Evolutionary conservation across 2,329 filamentous ascomycete genomes (phyloP), one percentile per base, ranked within the genome.

Genomic region (Pseudocercospora vitis): DNA sequence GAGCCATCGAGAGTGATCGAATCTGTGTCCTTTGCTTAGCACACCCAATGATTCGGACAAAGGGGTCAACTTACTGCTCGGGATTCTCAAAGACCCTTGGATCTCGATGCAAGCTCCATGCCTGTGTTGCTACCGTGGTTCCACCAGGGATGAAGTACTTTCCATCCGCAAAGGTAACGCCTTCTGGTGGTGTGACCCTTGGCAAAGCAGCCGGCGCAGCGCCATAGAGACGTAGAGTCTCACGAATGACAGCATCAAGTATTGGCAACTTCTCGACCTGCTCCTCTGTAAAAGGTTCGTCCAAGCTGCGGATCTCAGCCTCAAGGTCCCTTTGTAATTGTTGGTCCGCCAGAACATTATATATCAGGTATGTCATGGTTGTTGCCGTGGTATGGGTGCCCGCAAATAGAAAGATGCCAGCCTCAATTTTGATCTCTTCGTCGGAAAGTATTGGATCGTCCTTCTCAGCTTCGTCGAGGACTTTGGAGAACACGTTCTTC

Each of bases 91-190:
- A 62, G 47, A 76, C 62, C 14, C 19, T 40, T 1, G 57, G 49
- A 40, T 73, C 67, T 29, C 71, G 66, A 50, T 74, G 72, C 39
- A 71, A 58, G 4, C 68, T 71, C 57, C 70, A 74, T 2, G 71
- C 71, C 50, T 73, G 68, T 1, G 71, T 73, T 42, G 64, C 66
- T 26, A 74, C 71, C 0, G 67, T 71, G 0, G 62, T 68, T 1
- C 70, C 70, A 0, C 53, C 57, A 1, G 73, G 70, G 14, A 75
- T 62, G 46, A 64, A 67, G 58, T 72, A 58, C 5, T 42, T 42
- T 12, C 37, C 37, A 4, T 42, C 21, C 7, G 18, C 37, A 4
- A 75, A 56, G 1, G 48, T 63, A n/a, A 58, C 60, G 7, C 72
- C 72, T 21, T 66, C 65, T 12, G 60, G 50, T 2, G 72, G 72